Evolutionary conservation across 2,329 filamentous ascomycete genomes (phyloP), one percentile per base, ranked within the genome.

Genomic region (Alternaria viburni): DNA sequence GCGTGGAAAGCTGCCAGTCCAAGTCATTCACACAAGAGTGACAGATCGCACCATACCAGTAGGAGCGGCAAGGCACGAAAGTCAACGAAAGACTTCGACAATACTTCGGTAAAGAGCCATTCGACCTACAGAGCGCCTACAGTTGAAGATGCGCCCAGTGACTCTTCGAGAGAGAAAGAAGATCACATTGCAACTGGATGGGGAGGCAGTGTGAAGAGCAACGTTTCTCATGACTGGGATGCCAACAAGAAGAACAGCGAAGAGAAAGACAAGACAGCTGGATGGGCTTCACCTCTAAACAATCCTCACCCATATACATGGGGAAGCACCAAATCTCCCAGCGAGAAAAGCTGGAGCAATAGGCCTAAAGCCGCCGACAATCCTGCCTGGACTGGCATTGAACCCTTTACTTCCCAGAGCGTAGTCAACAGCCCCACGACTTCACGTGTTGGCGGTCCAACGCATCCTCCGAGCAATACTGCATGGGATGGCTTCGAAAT

Each of bases 401-500:
- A 63, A 10, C n/a, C 44, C 30, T 45, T 17, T 44, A 10, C 12
- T n/a, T 55, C 32, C 7, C 44, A 55, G 21, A 32, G 28, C 17
- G 15, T 19, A n/a, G 51, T 28, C 10, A 17, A 45, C 23, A 55
- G 26, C 28, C 11, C 50, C 9, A 45, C 44, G 17, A 23, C 32
- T 15, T n/a, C 23, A 44, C 25, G 3, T 28, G 17, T 25, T 9
- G 52, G 25, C 7, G 25, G 21, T 19, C 30, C 21, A 6, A 43
- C 23, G 19, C 32, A 21, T 23, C 25, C 54, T 19, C 23, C 15
- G 5, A 63, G 58, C 30, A 58, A 64, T 30, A 17, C 21, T 8
- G 65, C 49, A 4, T 74, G 70, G 71, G 67, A 74, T 19, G 71
- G 71, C 3, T 73, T 62, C 10, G 71, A 74, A 52, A 54, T 59